Evolutionary conservation across 768 basidiomycete species (phyloP).

Genomic region (Suillus clintonianus): DNA sequence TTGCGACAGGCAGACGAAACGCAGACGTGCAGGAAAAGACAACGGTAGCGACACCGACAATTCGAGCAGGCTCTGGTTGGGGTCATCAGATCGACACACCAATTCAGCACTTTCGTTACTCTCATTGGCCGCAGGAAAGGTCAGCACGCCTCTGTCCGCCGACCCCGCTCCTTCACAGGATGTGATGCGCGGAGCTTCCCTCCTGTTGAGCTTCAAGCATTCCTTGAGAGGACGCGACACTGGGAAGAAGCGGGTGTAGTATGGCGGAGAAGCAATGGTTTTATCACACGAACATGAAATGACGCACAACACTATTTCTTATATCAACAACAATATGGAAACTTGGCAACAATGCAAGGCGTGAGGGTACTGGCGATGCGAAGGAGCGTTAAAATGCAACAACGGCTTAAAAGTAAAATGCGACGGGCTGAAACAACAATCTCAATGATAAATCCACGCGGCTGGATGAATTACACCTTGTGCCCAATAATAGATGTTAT

Average conservation of each 20-base stretch:
- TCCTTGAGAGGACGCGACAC: slow-evolving; percentile 15
- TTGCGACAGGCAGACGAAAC: slow-evolving; percentile 42
- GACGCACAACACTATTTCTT: background rate
- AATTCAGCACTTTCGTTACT: slow-evolving; percentile 32
- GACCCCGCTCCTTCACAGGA: slow-evolving; percentile 15
- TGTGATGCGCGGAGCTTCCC: slow-evolving; percentile 27
- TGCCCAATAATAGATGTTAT: slow-evolving; percentile 9
- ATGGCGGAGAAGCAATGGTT: background rate
- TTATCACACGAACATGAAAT: background rate
- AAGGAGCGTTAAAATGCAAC: slow-evolving; percentile 26
- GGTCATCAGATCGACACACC: slow-evolving; percentile 13
- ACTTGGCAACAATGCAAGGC: slow-evolving; percentile 23
- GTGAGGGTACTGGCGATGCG: slow-evolving; percentile 24
- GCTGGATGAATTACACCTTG: slow-evolving; percentile 11
- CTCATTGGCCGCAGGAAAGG: slow-evolving; percentile 23
- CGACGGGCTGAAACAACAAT: slow-evolving; percentile 18
- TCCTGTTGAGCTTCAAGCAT: slow-evolving; percentile 32
- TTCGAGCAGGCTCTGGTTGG: background rate
- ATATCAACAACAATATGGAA: slow-evolving; percentile 5
- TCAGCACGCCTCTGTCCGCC: background rate
- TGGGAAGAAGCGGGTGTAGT: background rate
- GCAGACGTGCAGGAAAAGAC: slow-evolving; percentile 28
- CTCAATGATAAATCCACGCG: slow-evolving; percentile 12
- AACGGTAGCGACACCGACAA: background rate
- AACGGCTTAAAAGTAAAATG: slow-evolving; percentile 30